Conservation (phyloP, 306 rosid species). For the Astragalus membranaceus region DNA sequence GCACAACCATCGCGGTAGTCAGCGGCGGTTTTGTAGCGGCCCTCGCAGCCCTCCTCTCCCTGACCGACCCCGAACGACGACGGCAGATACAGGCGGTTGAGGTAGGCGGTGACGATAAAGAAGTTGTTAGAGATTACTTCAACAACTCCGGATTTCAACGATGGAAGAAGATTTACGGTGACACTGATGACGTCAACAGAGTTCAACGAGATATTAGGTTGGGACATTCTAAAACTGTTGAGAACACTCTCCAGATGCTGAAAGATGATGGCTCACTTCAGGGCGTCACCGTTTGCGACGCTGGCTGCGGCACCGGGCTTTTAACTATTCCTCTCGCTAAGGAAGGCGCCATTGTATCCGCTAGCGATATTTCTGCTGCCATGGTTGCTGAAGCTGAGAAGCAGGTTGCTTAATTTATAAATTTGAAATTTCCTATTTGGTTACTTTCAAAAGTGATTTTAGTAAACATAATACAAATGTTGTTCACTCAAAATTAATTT, state of each 20-base stretch:
- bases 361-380: conserved; percentile 80
- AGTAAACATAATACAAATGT: too few species aligned
- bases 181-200: conserved; percentile 78
- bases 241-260: conserved; percentile 64
- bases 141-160: conserved; percentile 87
- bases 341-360: conserved; percentile 63
- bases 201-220: conserved; percentile 78
- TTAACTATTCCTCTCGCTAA: conserved; percentile 81
- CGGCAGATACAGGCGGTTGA: conserved; percentile 74
- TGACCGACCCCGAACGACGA: conserved; percentile 78
- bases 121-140: conserved; percentile 89
- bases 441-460: too few species aligned
- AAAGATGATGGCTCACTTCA: conserved; percentile 54
- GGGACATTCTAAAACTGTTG: conserved; percentile 86
- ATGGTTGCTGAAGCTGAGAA: conserved; percentile 87
- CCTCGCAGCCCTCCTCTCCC: conserved; percentile 56
- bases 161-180: conserved; percentile 94
- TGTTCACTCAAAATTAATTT: too few species aligned
- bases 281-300: conserved; percentile 76
- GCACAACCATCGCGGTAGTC: conserved; percentile 60
- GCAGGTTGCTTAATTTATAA: conserved; percentile 36
- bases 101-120: conserved; percentile 93
- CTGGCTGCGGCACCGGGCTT: conserved; percentile 97
- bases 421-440: not conserved
- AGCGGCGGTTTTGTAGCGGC: conserved; percentile 78